Evolutionary conservation across 139 green algal genomes (phyloP).

Genomic region (Closterium sp.): DNA sequence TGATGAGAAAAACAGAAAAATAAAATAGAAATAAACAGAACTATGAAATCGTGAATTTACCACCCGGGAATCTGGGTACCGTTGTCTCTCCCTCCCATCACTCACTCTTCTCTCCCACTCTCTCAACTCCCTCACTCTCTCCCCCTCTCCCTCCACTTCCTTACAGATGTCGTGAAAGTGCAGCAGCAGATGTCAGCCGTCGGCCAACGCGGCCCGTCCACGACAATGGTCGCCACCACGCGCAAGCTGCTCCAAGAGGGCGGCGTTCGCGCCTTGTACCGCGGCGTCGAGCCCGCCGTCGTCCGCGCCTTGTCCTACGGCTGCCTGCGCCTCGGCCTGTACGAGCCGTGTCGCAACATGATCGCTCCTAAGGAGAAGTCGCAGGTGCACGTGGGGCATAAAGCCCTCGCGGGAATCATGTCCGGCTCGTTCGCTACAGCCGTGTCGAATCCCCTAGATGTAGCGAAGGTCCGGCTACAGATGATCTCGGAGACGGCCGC

Average conservation of each 20-base stretch:
- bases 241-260: neutral
- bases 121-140: neutral
- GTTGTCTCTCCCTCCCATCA: neutral
- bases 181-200: neutral
- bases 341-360: constrained; percentile 13
- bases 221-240: neutral
- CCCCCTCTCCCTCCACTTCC: no score
- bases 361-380: neutral
- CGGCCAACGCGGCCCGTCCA: neutral
- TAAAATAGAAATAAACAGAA: no score
- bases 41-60: no score
- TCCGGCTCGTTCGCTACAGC: constrained; percentile 19
- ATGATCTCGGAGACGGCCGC: neutral
- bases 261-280: neutral
- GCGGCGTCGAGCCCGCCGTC: neutral
- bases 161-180: constrained; percentile 11
- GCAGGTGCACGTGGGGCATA: neutral
- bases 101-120: neutral
- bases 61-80: no score
- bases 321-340: constrained; percentile 17
- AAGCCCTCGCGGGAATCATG: neutral
- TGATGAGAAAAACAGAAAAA: no score
- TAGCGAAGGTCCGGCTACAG: constrained; percentile 6
- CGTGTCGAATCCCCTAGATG: neutral
- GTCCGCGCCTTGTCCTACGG: neutral